phyloP scores from a whole-genome alignment of 2,329 filamentous ascomycete genomes.

The Claviceps sp. region DNA sequence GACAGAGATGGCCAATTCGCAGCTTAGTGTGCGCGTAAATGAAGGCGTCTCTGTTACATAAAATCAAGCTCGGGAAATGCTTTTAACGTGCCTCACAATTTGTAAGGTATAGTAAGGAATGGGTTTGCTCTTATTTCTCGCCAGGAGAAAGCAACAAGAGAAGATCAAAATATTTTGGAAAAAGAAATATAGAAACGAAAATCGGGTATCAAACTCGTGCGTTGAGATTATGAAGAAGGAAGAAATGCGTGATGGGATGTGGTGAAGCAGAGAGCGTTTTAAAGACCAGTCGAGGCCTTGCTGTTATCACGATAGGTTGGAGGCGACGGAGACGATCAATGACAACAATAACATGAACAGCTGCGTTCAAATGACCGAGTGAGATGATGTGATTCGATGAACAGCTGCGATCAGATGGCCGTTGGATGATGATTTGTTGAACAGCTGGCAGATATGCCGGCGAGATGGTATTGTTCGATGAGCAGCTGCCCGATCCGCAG shows the following conservation, averaged over 20 bases:
- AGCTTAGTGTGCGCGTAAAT: neutral
- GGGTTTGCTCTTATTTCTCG: neutral
- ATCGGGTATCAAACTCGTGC: neutral
- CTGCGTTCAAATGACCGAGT: neutral
- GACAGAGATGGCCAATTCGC: neutral
- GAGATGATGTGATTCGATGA: neutral
- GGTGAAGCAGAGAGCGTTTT: neutral
- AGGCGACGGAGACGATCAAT: neutral
- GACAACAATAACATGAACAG: slow-evolving; percentile 1
- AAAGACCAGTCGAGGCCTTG: neutral
- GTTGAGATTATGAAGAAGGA: neutral
- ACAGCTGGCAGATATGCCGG: neutral
- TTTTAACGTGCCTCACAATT: neutral
- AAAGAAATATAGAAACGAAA: neutral
- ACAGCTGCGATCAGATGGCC: neutral
- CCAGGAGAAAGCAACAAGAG: slow-evolving; percentile 3
- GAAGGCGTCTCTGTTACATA: too few relatives aligned
- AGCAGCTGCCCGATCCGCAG: slow-evolving; percentile 5
- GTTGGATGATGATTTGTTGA: neutral
- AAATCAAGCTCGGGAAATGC: too few relatives aligned
- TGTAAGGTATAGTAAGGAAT: neutral
- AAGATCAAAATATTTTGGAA: neutral
- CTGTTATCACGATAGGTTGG: neutral
- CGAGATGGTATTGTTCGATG: neutral
- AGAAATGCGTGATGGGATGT: neutral